phyloP scores from a whole-genome alignment of 805 yeast genomes.

The Myxozyma vanderwaltii region DNA sequence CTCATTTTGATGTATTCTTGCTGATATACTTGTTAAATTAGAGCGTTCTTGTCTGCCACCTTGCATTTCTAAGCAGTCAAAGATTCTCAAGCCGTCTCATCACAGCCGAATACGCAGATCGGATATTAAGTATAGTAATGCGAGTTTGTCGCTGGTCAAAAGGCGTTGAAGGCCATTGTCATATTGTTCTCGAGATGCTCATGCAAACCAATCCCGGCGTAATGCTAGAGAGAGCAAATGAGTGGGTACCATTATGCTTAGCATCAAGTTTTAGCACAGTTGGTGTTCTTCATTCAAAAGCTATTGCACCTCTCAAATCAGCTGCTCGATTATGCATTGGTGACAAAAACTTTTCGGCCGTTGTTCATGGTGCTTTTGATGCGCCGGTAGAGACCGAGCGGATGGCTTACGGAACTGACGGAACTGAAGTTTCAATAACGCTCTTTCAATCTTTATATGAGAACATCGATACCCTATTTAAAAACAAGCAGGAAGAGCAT shows the following conservation, averaged over 20 bases:
- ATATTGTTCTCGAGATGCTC: constrained; percentile 14
- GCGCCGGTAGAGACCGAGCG: not conserved
- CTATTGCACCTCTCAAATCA: constrained; percentile 8
- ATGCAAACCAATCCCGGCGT: not conserved
- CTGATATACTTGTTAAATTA: not conserved
- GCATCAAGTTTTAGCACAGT: constrained; percentile 10
- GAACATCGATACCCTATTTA: constrained; percentile 10
- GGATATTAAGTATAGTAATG: constrained; percentile 11
- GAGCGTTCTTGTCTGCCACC: constrained; percentile 16
- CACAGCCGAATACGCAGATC: constrained; percentile 9
- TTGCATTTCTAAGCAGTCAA: constrained; percentile 20
- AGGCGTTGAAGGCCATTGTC: constrained; percentile 21
- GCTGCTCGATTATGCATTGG: constrained; percentile 15
- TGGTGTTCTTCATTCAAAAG: constrained; percentile 19
- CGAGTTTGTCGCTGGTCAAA: constrained; percentile 6
- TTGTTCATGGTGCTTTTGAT: constrained; percentile 15
- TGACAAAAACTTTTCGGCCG: constrained; percentile 1
- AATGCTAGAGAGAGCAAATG: constrained; percentile 22
- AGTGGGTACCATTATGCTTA: constrained; percentile 27
- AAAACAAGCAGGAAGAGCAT: constrained; percentile 21
- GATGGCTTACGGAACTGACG: not conserved
- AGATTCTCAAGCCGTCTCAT: constrained; percentile 8
- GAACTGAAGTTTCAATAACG: not conserved
- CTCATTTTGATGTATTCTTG: not conserved
- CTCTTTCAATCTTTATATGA: constrained; percentile 12